Base-by-base conservation (phyloP, 306 rosid genomes). In the Inga oerstediana region DNA sequence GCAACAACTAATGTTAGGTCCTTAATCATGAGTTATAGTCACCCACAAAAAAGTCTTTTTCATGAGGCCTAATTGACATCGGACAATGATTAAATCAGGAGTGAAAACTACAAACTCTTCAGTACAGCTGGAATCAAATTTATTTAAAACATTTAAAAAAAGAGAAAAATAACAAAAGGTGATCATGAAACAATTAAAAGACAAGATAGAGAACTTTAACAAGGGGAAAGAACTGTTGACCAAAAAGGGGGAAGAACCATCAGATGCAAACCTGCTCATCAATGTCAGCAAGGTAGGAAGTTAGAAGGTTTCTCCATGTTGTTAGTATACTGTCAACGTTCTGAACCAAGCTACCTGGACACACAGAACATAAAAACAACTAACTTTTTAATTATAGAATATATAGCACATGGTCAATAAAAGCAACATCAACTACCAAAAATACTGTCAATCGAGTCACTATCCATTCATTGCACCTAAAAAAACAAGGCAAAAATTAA, bases 221-320 rank as follows among this genome's bases (percentile, higher is more conserved):
- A 70, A 54, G 80, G 78, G 17, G 44, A 82, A 77, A 68, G 77
- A 62, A 81, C 27, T 54, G 24, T 54, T 54, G 62, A 54, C 22
- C 52, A 48, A 48, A 19, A 54, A 20, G 62, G 2, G 61, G n/a
- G 62, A 54, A 54, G 22, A 54, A 20, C 70, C 77, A 64, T 49
- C 9, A 43, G 44, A 76, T 20, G 58, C 89, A 78, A 75, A 94
- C 99, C 99, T 97, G 97, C 80, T 97, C 99, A 80, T 97, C 99
- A 67, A 91, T 59, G 79, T 89, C 95, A 72, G 88, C 37, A 69
- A 97, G 92, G 87, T 94, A 97, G 83, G 89, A 87, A 87, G 78
- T 90, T 83, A 97, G 89, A 82, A 84, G 85, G 74, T 87, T 89
- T 83, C 90, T 86, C 99, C 98, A 97, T 80, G 89, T 89, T 43